Base-by-base conservation (phyloP, 192 early-diverging fungal species). In the Rhizophagus sp. region DNA sequence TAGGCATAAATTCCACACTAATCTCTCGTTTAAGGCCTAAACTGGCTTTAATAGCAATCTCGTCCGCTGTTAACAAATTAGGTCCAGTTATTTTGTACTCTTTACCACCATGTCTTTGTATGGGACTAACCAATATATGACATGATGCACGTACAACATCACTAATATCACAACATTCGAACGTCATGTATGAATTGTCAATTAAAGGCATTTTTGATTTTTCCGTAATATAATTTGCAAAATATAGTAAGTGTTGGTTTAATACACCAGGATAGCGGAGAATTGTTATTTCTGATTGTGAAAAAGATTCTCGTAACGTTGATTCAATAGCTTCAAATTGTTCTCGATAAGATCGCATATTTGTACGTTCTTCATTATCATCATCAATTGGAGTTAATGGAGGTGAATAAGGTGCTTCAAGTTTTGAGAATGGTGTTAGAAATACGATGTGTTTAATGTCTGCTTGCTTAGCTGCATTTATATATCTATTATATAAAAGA, bases 381-480 rank as follows among this genome's bases (percentile, higher is more conserved):
- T 70, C 68, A 24, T 70, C 68, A 24, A 36, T 24, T 1, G 68
- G 68, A 41, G 68, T 41, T 36, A 70, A 70, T 6, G 68, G 68
- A 22, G 68, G 68, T 11, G 68, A 39, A n/a, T 41, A 22, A 22
- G 68, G 68, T 39, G 36, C 22, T 44, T 70, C 68, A 12, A 25
- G 15, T 41, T 70, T 70, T 39, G 68, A n/a, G 30, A 70, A 70
- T 39, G 68, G 68, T 39, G 68, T 70, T 39, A 10, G 68, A 41
- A 70, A 70, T 19, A 70, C 36, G 17, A 70, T 70, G n/a, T 70
- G 68, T n/a, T 41, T 22, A 39, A 70, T 36, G 41, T 70, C 44
- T 39, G 68, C 68, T 39, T 70, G 34, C 22, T 70, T 70, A n/a
- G 68, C 68, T 17, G 68, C 68, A 36, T 70, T 70, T 44, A 70